Evolutionary conservation across 2,329 filamentous ascomycete species (phyloP).

Genomic region (Neonectria sp.): DNA sequence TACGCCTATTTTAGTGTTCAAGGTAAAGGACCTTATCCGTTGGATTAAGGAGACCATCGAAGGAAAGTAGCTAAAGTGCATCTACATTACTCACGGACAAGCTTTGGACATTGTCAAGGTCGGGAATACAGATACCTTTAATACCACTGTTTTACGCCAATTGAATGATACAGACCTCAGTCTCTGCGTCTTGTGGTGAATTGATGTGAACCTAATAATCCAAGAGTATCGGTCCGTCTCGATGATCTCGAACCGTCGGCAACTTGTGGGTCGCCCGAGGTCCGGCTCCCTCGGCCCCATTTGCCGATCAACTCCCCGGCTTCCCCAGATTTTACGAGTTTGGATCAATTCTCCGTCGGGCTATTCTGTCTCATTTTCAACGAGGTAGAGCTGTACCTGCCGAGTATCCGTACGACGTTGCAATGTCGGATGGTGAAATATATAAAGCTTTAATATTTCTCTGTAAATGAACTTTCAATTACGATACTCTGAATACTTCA

Average conservation of each 20-base stretch:
- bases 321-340: constrained; percentile 3
- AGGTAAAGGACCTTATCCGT: constrained; percentile 7
- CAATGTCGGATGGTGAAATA: neutral
- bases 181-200: neutral
- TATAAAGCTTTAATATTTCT: neutral
- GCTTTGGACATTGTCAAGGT: no score
- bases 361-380: neutral
- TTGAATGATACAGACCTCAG: no score
- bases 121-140: constrained; percentile 12
- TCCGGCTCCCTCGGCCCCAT: neutral
- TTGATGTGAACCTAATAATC: neutral
- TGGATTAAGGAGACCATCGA: constrained; percentile 9
- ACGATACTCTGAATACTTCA: neutral
- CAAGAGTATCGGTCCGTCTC: no score
- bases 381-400: no score
- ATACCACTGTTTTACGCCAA: constrained; percentile 1
- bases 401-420: no score
- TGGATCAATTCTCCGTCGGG: constrained; percentile 8
- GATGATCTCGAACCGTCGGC: neutral
- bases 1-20: constrained; percentile 14
- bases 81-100: constrained; percentile 21
- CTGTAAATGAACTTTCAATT: neutral
- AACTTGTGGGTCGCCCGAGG: constrained; percentile 13
- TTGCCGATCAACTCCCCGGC: neutral
- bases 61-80: neutral